Evolutionary conservation across 305 asterid species (phyloP).

Genomic region (Fraxinus xanthoxyloides): DNA sequence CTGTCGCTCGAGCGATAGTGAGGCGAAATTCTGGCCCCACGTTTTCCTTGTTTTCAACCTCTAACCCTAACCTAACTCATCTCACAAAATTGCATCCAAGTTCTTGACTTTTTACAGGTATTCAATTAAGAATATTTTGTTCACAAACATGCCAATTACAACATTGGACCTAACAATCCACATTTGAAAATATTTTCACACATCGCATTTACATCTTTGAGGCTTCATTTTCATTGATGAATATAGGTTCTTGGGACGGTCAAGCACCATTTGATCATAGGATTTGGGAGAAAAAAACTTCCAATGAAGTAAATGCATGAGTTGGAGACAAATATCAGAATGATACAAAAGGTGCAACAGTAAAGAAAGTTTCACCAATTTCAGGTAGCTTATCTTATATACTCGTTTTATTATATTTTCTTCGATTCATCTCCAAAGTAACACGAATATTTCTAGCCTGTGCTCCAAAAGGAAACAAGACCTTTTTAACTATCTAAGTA

Average conservation of each 20-base stretch:
- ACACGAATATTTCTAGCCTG: constrained; percentile 20
- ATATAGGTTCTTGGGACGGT: constrained; percentile 55
- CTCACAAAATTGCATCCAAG: no score
- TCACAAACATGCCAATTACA: no score
- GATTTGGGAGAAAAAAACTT: constrained; percentile 21
- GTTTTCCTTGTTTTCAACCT: no score
- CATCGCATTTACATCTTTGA: background rate
- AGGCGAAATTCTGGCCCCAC: no score
- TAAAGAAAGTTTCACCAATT: constrained; percentile 44
- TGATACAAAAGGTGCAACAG: constrained; percentile 33
- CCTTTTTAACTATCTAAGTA: background rate
- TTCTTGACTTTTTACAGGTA: no score
- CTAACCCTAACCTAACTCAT: no score
- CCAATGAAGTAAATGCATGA: constrained; percentile 15
- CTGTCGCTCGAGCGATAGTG: no score
- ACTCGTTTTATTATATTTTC: background rate
- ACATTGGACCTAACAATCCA: background rate
- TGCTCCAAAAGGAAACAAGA: background rate
- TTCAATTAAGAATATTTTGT: no score
- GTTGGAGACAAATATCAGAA: constrained; percentile 32
- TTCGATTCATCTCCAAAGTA: constrained; percentile 19
- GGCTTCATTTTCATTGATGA: constrained; percentile 29
- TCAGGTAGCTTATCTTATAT: constrained; percentile 31
- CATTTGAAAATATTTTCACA: background rate
- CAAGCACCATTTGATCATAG: constrained; percentile 21